phyloP scores from a whole-genome alignment of 805 yeast genomes.

The Kuraishia ogatae region DNA sequence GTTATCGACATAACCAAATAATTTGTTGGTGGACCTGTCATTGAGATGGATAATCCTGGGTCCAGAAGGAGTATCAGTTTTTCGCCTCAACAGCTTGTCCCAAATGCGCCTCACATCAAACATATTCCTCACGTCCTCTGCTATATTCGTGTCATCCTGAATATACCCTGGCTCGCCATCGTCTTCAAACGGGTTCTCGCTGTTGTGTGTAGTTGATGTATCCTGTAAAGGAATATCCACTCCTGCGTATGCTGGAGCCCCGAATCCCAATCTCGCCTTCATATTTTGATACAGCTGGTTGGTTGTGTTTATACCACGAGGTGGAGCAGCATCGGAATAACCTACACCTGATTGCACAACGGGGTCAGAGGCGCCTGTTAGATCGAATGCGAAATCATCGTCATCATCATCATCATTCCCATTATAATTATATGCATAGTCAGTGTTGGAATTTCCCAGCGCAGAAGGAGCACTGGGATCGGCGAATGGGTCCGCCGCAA shows the following conservation, averaged over 20 bases:
- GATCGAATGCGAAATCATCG: slow-evolving; percentile 1
- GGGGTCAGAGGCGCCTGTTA: slow-evolving; percentile 1
- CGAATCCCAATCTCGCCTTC: slow-evolving; percentile 16
- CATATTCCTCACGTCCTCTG: slow-evolving; percentile 13
- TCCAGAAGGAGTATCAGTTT: slow-evolving; percentile 16
- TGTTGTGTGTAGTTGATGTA: background rate
- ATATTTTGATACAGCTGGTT: slow-evolving; percentile 16
- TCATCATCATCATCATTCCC: slow-evolving; percentile 8
- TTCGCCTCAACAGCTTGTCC: slow-evolving; percentile 8
- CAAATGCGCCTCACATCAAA: slow-evolving; percentile 20
- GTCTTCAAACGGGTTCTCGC: slow-evolving; percentile 10
- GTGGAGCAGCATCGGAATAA: slow-evolving; percentile 7
- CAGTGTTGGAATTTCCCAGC: background rate
- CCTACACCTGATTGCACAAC: slow-evolving; percentile 2
- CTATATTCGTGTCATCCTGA: slow-evolving; percentile 13
- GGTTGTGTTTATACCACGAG: slow-evolving; percentile 1
- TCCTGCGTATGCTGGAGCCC: slow-evolving; percentile 14
- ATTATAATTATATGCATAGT: slow-evolving; percentile 8
- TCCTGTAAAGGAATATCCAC: slow-evolving; percentile 7
- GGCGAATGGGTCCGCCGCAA: background rate
- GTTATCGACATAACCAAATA: slow-evolving; percentile 61
- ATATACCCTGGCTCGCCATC: slow-evolving; percentile 15
- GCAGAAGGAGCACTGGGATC: background rate
- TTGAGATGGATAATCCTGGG: slow-evolving; percentile 66
- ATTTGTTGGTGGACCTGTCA: slow-evolving; percentile 45